Conservation (phyloP, 164 flowering plant species). For the Berberis vulgaris region DNA sequence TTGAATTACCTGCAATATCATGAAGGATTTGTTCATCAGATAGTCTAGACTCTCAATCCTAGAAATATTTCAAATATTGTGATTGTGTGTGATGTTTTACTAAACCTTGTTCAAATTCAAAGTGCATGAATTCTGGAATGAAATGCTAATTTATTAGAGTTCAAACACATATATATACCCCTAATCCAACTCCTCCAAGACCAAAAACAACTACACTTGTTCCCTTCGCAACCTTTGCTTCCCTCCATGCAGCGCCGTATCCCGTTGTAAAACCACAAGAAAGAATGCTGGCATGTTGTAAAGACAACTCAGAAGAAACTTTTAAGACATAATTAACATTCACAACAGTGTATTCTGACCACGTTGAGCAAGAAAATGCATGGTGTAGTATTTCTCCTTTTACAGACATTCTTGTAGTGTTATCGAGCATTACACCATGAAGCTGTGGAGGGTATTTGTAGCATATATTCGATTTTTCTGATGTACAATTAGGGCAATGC, state of each 20-base stretch:
- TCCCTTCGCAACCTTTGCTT: conserved; percentile 22
- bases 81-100: no score
- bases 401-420: conserved; percentile 25
- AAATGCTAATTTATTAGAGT: background rate
- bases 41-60: background rate
- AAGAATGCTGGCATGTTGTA: conserved; percentile 22
- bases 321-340: conserved; percentile 20
- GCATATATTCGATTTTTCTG: conserved; percentile 27
- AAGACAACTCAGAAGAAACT: conserved; percentile 15
- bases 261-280: conserved; percentile 32
- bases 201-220: conserved; percentile 42
- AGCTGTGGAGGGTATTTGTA: conserved; percentile 8
- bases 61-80: background rate
- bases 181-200: conserved; percentile 52
- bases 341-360: conserved; percentile 35
- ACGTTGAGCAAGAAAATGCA: conserved; percentile 26
- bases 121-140: background rate
- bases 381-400: conserved; percentile 34
- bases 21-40: no score
- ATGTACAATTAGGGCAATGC: conserved; percentile 23
- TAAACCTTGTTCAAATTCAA: background rate
- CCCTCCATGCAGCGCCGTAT: conserved; percentile 40
- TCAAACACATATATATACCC: conserved; percentile 19
- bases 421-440: conserved; percentile 34
- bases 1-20: conserved; percentile 27